These are phyloP conservation scores for Coelastrella sp. DNA, from an alignment of 139 green algal genomes.

Conservation along the genomic window DNA sequence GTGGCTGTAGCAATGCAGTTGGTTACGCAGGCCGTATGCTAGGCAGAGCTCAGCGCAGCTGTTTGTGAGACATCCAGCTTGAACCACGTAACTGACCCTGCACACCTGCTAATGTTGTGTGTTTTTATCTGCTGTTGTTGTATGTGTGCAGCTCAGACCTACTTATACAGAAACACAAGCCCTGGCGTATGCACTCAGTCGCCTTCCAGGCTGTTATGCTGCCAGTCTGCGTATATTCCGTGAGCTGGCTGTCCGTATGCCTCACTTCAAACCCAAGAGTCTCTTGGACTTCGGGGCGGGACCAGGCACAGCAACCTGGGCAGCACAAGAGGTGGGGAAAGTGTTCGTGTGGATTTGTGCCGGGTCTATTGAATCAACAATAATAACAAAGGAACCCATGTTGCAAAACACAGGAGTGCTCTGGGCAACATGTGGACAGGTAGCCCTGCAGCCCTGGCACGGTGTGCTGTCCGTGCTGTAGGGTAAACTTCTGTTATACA, in stretches of 20 bases:
- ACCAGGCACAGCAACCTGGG: slow-evolving; percentile 83
- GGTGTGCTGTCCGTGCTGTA: too few species aligned
- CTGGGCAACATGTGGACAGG: too few species aligned
- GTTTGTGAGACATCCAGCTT: neutral
- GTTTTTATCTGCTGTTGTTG: neutral
- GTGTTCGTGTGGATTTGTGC: neutral
- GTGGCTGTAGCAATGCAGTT: too few species aligned
- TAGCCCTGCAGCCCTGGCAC: too few species aligned
- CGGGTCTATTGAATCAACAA: too few species aligned
- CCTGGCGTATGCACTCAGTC: slow-evolving; percentile 47
- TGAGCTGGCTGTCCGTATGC: slow-evolving; percentile 24
- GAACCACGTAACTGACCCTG: too few species aligned
- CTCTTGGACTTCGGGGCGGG: slow-evolving; percentile 87
- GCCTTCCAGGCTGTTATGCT: slow-evolving; percentile 49
- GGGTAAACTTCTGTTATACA: too few species aligned
- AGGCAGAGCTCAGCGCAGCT: neutral
- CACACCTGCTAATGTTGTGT: neutral
- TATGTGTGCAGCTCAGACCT: neutral
- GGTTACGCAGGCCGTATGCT: neutral
- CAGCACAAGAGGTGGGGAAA: slow-evolving; percentile 61
- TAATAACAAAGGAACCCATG: too few species aligned
- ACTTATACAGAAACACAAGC: slow-evolving; percentile 2
- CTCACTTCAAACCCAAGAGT: slow-evolving; percentile 60
- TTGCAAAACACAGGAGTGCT: too few species aligned
- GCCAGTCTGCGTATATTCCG: slow-evolving; percentile 37